Evolutionary conservation across 371 early-diverging fungal species (phyloP), one percentile per base, ranked within the genome.

Genomic region (Entomophthora muscae): DNA sequence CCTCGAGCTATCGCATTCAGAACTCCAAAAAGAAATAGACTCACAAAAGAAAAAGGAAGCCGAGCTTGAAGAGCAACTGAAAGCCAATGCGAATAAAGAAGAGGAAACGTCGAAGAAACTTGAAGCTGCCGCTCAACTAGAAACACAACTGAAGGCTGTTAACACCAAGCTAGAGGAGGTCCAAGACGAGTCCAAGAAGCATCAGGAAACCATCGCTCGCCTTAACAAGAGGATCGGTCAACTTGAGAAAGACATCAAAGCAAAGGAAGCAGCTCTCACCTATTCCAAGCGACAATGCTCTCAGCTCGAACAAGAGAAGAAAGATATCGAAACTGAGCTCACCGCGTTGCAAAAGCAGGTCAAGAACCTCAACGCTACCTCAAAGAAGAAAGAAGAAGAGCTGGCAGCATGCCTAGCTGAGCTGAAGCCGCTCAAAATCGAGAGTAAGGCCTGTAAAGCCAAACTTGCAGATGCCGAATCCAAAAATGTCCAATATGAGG

Each of bases 261-360:
- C 42, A 5, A 42, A 42, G n/a, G 56, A 24, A 5, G 42, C 31
- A 24, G 42, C 27, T 42, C 22, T 61, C 13, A 3, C 13, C 2
- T 3, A 61, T 26, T 32, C 42, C 42, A 61, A 61, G 26, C 32
- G 42, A 7, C 33, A 61, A 22, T 32, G 42, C 24, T 13, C 42
- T 22, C 32, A 23, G 7, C 21, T 61, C 7, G 61, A 61, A 24
- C 26, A 42, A 31, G 61, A 61, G 21, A 61, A 61, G 42, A 61
- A 61, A 24, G 61, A 32, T 5, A 3, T 61, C 12, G 61, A 42
- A 30, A 24, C 32, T 12, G 61, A 61, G 33, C 28, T 42, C 31
- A 3, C 27, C 13, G 31, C 31, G 10, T 32, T 32, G 31, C 61
- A 61, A 30, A 61, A 51, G 42, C 61, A 61, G 17, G 31, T 42